Percentiles rank a stretch among this genome's conserved stretches.
Conservation (phyloP, 2,329 filamentous ascomycete species). For the Pseudogymnoascus sp. region DNA sequence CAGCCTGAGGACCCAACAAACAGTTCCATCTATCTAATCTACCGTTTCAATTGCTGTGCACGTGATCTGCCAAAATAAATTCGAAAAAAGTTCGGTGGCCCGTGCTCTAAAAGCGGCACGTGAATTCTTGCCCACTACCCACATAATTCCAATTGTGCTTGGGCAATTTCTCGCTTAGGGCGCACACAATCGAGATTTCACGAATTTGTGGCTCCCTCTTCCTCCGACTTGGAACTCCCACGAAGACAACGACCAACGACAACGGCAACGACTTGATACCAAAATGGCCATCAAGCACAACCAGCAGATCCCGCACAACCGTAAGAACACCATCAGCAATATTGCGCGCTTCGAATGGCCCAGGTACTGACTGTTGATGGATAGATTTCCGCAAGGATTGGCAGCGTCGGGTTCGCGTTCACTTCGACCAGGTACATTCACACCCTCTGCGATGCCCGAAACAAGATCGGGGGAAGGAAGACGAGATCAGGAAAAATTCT, state of each 20-base stretch:
- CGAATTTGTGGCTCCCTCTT: slow-evolving; percentile 9
- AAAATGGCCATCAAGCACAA: slow-evolving; percentile 95
- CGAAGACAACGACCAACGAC: slow-evolving; percentile 11
- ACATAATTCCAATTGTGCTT: neutral
- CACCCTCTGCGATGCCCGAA: slow-evolving; percentile 17
- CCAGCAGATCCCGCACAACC: slow-evolving; percentile 96
- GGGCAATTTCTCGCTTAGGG: slow-evolving; percentile 10
- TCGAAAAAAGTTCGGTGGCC: neutral
- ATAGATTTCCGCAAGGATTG: slow-evolving; percentile 99
- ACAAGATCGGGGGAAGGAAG: slow-evolving; percentile 13
- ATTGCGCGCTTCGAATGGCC: slow-evolving; percentile 20
- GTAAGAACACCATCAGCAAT: slow-evolving; percentile 47
- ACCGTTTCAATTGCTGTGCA: neutral
- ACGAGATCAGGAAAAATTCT: slow-evolving; percentile 24
- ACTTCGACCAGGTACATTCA: slow-evolving; percentile 93
- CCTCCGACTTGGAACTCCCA: slow-evolving; percentile 8
- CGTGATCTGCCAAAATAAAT: neutral
- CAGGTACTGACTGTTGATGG: slow-evolving; percentile 27
- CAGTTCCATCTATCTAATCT: neutral
- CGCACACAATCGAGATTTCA: slow-evolving; percentile 9
- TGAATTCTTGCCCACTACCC: neutral
- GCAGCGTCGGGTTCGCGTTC: slow-evolving; percentile 96
- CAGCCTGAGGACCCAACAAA: neutral
- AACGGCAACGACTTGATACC: slow-evolving; percentile 12
- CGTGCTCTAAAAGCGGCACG: neutral